Evolutionary conservation across 176 grass and related monocot genomes (phyloP).

Genomic region (Juncus effusus): DNA sequence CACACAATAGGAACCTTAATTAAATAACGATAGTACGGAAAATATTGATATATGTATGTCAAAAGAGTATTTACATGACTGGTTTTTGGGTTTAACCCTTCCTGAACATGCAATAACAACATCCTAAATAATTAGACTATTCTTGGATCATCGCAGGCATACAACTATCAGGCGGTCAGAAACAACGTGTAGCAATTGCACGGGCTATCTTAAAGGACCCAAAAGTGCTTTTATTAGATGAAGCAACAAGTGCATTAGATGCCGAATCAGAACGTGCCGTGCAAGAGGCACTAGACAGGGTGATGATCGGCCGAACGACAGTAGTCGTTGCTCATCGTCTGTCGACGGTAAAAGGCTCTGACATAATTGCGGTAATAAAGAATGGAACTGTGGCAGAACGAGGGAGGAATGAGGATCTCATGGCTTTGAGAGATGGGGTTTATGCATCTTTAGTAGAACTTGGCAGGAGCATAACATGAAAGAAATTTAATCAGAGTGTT

Average conservation of each 20-base stretch:
- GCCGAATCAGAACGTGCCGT: conserved; percentile 59
- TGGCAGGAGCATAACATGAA: conserved; percentile 24
- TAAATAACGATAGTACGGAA: too few species aligned
- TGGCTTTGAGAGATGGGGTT: conserved; percentile 41
- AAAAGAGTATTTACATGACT: too few species aligned
- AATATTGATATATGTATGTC: too few species aligned
- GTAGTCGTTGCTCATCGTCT: conserved; percentile 64
- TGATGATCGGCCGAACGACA: conserved; percentile 46
- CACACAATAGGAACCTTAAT: conserved; percentile 12
- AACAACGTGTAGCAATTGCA: conserved; percentile 73
- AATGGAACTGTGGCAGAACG: conserved; percentile 56
- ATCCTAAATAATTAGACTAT: too few species aligned
- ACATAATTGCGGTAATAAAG: conserved; percentile 51
- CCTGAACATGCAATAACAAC: too few species aligned
- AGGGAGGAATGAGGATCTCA: conserved; percentile 55
- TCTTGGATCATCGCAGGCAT: conserved; percentile 20
- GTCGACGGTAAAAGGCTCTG: conserved; percentile 48
- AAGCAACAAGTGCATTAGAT: conserved; percentile 77
- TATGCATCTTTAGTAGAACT: conserved; percentile 70
- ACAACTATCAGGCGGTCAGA: conserved; percentile 74
- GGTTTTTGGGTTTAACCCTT: too few species aligned
- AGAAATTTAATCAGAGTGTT: too few species aligned
- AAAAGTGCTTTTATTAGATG: conserved; percentile 66
- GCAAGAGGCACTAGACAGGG: conserved; percentile 68
- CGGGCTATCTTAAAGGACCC: conserved; percentile 69